phyloP scores from a whole-genome alignment of 202 grass and related monocot species.

The Schoenoplectus tabernaemontani region DNA sequence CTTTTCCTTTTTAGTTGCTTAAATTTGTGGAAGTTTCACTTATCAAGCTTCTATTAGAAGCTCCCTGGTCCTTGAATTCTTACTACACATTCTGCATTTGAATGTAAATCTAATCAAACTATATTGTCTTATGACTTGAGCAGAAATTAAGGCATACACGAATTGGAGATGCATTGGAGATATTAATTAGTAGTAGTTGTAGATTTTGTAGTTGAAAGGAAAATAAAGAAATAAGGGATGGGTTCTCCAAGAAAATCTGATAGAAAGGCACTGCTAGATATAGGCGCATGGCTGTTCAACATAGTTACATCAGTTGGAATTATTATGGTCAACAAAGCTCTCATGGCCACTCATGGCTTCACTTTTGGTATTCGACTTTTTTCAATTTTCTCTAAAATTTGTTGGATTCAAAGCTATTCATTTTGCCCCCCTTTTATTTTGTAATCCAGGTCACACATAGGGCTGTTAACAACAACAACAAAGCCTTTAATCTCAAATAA shows the following conservation, averaged over 20 bases:
- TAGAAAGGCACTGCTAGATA: slow-evolving; percentile 48
- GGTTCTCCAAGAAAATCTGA: slow-evolving; percentile 54
- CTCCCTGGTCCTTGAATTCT: not conserved
- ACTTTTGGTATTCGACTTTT: slow-evolving; percentile 50
- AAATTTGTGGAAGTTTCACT: not conserved
- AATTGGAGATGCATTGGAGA: slow-evolving; percentile 10
- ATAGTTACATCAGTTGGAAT: slow-evolving; percentile 64
- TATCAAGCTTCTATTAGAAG: not conserved
- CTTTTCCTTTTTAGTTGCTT: not conserved
- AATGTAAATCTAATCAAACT: not conserved
- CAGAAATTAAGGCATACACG: slow-evolving; percentile 3
- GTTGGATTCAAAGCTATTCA: not conserved
- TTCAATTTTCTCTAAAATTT: not conserved
- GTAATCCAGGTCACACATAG: not conserved
- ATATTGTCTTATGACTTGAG: slow-evolving; percentile 14
- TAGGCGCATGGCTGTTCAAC: slow-evolving; percentile 65
- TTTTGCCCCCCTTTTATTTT: not conserved
- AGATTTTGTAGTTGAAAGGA: not conserved
- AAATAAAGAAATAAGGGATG: slow-evolving; percentile 31
- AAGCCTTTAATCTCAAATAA: too few relatives aligned
- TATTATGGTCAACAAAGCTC: slow-evolving; percentile 87
- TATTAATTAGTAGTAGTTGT: not conserved
- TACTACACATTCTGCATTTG: not conserved
- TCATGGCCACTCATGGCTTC: slow-evolving; percentile 64
- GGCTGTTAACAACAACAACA: too few relatives aligned